Evolutionary conservation across 2,329 filamentous ascomycete genomes (phyloP), one percentile per base, ranked within the genome.

Genomic region (Talaromyces sp.): DNA sequence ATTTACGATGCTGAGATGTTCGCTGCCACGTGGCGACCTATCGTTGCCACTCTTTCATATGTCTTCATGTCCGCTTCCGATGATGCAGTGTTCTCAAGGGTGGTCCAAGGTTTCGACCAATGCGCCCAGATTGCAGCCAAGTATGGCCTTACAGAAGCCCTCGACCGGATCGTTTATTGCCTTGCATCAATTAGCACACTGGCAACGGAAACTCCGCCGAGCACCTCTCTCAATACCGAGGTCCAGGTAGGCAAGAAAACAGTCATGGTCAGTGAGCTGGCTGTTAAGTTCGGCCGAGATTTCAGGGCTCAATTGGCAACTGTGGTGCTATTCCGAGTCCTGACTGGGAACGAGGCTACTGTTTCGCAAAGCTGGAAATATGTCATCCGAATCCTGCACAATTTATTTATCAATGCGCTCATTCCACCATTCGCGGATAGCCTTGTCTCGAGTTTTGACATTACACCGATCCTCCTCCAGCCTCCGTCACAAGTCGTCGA

Each of bases 41-140:
- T 99, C 52, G 83, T 99, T 37, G 92, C 94, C 3, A 97, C 95
- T 0, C 78, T 99, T 56, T 95, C 94, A 11, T 99, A 97, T 69
- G 94, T 99, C 3, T 99, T 99, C 77, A 96, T 97, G 88, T 97
- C 93, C 36, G 95, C 95, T 15, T 96, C 91, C 0, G 95, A 99
- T 68, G 94, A 99, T 71, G 85, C 93, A 0, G 94, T 99, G 2
- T 99, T 96, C 70, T 90, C 90, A 36, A 85, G 94, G 60, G 89
- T 99, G 17, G 91, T 97, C 28, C 89, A 89, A 50, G 94, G 94
- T 1, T 99, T 99, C 68, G 91, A 96, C 66, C 93, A 99, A 72
- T 97, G 93, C 71, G 92, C 94, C 17, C 88, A 90, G 60, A 96
- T 99, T 64, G 93, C 94, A 5, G 86, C 90, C 7, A 89, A 86